Percentiles rank a stretch among this genome's conserved stretches.
phyloP scores from a whole-genome alignment of 192 early-diverging fungal species.

The Coemansia sp. region DNA sequence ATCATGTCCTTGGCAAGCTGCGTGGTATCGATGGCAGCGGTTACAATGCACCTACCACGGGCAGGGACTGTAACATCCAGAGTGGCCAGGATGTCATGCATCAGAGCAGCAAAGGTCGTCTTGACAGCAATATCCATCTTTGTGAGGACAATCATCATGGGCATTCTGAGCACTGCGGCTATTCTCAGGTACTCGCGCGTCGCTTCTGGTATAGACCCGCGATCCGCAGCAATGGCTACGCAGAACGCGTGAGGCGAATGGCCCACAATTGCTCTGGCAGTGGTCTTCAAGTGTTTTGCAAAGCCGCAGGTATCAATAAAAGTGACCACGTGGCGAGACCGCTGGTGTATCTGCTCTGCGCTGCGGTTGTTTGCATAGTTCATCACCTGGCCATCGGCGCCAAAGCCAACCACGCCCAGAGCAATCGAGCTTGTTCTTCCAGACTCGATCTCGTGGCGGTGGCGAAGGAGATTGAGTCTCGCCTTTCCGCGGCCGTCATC shows the following conservation, averaged over 20 bases:
- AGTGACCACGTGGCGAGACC: slow-evolving; percentile 76
- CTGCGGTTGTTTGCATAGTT: slow-evolving; percentile 77
- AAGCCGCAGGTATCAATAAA: slow-evolving; percentile 90
- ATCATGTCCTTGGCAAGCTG: slow-evolving; percentile 46
- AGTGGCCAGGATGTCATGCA: slow-evolving; percentile 53
- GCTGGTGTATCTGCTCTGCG: slow-evolving; percentile 76
- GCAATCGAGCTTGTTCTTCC: slow-evolving; percentile 91
- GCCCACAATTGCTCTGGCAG: slow-evolving; percentile 88
- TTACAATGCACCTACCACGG: slow-evolving; percentile 46
- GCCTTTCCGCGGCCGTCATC: slow-evolving; percentile 89
- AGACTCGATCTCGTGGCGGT: slow-evolving; percentile 88
- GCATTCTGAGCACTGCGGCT: slow-evolving; percentile 76
- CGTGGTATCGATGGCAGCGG: slow-evolving; percentile 9
- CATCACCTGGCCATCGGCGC: slow-evolving; percentile 64
- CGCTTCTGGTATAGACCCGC: slow-evolving; percentile 63
- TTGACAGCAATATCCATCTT: slow-evolving; percentile 76
- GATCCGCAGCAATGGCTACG: slow-evolving; percentile 73
- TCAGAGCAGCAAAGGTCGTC: slow-evolving; percentile 57
- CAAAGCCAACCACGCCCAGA: slow-evolving; percentile 85
- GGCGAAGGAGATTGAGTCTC: slow-evolving; percentile 80
- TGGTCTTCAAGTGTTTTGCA: slow-evolving; percentile 86
- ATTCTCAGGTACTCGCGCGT: slow-evolving; percentile 79
- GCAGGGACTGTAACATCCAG: slow-evolving; percentile 35
- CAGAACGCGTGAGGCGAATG: slow-evolving; percentile 87
- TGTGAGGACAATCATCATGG: slow-evolving; percentile 81